A percentile compares a stretch with the other conserved stretches of the same genome.
Conservation (phyloP, 208 protist genomes). For the Dictyostelium gargantuum region DNA sequence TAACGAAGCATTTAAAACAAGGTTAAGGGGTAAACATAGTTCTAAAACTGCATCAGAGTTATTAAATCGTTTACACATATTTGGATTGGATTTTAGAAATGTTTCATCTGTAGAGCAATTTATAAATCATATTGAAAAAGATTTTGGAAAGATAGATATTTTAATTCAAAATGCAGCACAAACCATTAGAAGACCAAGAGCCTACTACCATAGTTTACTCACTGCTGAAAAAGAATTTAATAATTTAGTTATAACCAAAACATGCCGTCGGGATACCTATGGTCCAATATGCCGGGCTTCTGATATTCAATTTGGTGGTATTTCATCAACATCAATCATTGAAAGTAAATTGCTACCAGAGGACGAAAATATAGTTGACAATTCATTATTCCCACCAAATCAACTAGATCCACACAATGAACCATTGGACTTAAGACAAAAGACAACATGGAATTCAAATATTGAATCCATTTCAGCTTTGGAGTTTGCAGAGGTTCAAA, state of each 20-base stretch:
- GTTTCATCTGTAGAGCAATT: constrained; percentile 49
- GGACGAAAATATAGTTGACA: background rate
- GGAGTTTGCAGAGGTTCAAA: background rate
- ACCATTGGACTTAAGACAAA: background rate
- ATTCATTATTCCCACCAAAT: background rate
- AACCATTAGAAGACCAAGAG: constrained; percentile 68
- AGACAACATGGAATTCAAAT: background rate
- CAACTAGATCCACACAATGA: background rate
- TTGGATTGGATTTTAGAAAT: constrained; percentile 69
- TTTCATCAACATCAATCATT: background rate
- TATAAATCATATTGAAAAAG: background rate
- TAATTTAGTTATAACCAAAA: background rate
- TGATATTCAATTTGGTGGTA: background rate
- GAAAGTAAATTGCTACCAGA: background rate
- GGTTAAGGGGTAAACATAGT: too few relatives aligned
- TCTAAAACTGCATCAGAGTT: background rate
- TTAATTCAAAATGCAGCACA: constrained; percentile 79
- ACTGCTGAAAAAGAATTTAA: background rate
- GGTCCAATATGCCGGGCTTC: background rate
- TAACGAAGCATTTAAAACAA: constrained; percentile 40
- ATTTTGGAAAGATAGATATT: constrained; percentile 63
- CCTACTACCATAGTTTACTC: background rate
- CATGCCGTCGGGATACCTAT: background rate
- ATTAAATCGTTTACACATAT: constrained; percentile 7
- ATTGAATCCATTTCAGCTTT: constrained; percentile 16